phyloP scores from a whole-genome alignment of 225 moss, liverwort and hornwort species.

The Asterella californica region DNA sequence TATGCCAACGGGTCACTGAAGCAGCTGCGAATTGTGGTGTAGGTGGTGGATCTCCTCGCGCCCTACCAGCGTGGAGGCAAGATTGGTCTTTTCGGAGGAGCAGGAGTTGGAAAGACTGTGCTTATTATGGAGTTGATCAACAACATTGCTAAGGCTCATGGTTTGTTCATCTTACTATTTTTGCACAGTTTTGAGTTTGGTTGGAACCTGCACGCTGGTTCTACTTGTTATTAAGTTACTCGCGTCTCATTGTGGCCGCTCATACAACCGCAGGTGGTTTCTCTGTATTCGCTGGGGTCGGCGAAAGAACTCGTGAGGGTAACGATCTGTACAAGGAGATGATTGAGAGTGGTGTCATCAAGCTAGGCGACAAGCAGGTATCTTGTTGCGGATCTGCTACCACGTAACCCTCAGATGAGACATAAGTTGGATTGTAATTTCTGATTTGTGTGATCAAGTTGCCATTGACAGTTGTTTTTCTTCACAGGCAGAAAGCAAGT shows the following conservation, averaged over 20 bases:
- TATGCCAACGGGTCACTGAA: neutral
- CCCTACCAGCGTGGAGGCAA: slow-evolving; percentile 98
- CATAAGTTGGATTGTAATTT: neutral
- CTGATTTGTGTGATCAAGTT: neutral
- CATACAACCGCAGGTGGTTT: slow-evolving; percentile 49
- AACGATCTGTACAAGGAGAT: slow-evolving; percentile 70
- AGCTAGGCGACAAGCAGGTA: slow-evolving; percentile 75
- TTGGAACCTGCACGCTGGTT: neutral
- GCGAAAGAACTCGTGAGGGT: slow-evolving; percentile 62
- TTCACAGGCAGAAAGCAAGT: slow-evolving; percentile 55
- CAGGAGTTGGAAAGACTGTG: slow-evolving; percentile 87
- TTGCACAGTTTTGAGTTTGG: neutral
- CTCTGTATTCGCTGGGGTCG: slow-evolving; percentile 63
- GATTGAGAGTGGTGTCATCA: slow-evolving; percentile 79
- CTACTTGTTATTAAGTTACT: neutral
- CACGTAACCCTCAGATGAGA: neutral
- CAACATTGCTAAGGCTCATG: slow-evolving; percentile 67
- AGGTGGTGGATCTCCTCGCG: slow-evolving; percentile 91
- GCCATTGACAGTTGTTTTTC: neutral
- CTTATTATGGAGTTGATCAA: slow-evolving; percentile 68
- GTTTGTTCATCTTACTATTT: slow-evolving; percentile 17
- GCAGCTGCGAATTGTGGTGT: neutral
- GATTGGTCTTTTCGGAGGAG: slow-evolving; percentile 94
- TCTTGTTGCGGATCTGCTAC: neutral
- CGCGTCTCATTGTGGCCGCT: neutral